Conservation (phyloP, 345 rosid genomes). For the Pistacia atlantica region DNA sequence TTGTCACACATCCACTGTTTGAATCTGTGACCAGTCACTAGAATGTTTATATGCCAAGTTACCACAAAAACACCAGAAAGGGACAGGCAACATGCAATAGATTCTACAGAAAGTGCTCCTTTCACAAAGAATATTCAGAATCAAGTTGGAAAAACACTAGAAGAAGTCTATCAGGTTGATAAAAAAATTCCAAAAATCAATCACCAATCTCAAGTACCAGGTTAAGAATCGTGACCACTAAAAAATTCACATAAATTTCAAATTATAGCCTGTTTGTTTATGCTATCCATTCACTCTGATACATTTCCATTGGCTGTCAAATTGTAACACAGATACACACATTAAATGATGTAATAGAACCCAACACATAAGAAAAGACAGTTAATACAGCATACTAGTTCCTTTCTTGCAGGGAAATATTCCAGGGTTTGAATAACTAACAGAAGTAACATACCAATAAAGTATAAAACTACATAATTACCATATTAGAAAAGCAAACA, state of each 20-base stretch:
- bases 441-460: not conserved
- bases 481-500: not conserved
- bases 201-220: not conserved
- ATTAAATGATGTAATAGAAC: not conserved
- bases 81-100: not conserved
- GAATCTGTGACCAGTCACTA: not conserved
- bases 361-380: not conserved
- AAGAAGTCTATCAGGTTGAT: not conserved
- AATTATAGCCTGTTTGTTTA: not conserved
- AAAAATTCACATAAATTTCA: not conserved
- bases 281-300: not conserved
- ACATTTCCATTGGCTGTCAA: not conserved
- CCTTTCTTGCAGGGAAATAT: not conserved
- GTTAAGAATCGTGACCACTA: not conserved
- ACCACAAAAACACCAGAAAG: not conserved
- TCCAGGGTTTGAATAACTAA: not conserved
- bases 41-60: not conserved
- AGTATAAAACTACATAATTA: not conserved
- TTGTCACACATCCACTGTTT: not conserved
- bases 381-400: not conserved
- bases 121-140: not conserved
- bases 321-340: not conserved
- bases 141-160: not conserved
- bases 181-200: not conserved
- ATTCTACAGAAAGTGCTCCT: not conserved